Conservation (phyloP, 257 asterid genomes). For the Paraleonurus japonicus region DNA sequence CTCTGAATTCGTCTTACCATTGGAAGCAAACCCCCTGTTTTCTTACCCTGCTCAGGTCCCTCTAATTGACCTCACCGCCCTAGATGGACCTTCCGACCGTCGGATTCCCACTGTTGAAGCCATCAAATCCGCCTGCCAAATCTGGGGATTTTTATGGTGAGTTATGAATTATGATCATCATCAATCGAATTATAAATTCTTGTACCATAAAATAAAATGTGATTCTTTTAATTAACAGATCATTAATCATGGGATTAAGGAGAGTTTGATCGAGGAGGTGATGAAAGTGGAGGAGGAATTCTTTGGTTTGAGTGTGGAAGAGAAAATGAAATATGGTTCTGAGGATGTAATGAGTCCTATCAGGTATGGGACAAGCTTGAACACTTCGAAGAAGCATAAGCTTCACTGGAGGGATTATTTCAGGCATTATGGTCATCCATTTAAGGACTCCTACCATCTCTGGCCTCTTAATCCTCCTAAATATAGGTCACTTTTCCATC, state of each 20-base stretch:
- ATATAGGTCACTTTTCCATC: slow-evolving; percentile 37
- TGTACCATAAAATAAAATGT: too few species aligned
- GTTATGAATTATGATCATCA: too few species aligned
- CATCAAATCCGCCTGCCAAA: slow-evolving; percentile 41
- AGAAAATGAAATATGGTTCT: slow-evolving; percentile 49
- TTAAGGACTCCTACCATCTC: slow-evolving; percentile 33
- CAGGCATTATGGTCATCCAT: slow-evolving; percentile 55
- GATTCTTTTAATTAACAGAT: slow-evolving; percentile 20
- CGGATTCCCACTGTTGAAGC: slow-evolving; percentile 33
- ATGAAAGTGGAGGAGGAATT: slow-evolving; percentile 36
- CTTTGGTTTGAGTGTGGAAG: slow-evolving; percentile 32
- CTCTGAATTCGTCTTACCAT: slow-evolving; percentile 29
- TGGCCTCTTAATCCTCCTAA: slow-evolving; percentile 52
- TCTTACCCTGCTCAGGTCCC: slow-evolving; percentile 34
- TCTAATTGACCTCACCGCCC: slow-evolving; percentile 41
- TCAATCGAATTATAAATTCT: too few species aligned
- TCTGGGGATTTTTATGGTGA: slow-evolving; percentile 57
- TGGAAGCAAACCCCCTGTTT: slow-evolving; percentile 29
- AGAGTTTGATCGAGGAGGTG: slow-evolving; percentile 34
- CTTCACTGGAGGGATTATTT: slow-evolving; percentile 66
- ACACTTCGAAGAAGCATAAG: slow-evolving; percentile 34
- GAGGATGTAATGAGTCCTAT: slow-evolving; percentile 57
- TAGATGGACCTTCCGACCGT: slow-evolving; percentile 18
- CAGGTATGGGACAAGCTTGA: slow-evolving; percentile 64
- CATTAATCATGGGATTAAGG: slow-evolving; percentile 44